phyloP scores from a whole-genome alignment of 768 basidiomycete species.

The Leccinum broughii region DNA sequence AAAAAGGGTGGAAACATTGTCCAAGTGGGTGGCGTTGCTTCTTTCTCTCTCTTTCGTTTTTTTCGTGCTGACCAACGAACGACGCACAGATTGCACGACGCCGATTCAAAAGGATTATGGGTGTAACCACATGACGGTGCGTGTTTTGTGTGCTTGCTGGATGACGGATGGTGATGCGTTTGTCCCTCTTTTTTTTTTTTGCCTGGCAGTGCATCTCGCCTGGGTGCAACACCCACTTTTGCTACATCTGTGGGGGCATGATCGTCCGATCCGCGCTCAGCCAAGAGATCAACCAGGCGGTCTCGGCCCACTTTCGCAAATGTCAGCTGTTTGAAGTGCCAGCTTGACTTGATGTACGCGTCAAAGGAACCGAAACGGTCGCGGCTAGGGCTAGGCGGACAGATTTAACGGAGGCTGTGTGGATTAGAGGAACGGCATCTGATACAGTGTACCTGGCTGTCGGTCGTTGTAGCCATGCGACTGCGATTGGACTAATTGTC shows the following conservation, averaged over 20 bases:
- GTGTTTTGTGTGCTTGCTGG: neutral
- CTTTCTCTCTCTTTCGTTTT: neutral
- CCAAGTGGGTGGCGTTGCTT: constrained; percentile 42
- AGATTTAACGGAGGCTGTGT: neutral
- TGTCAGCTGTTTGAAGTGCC: constrained; percentile 41
- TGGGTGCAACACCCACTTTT: constrained; percentile 63
- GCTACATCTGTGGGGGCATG: constrained; percentile 49
- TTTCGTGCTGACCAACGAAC: neutral
- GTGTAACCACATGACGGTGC: constrained; percentile 61
- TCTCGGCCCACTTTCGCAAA: constrained; percentile 34
- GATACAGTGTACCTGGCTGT: neutral
- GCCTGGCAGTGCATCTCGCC: constrained; percentile 50
- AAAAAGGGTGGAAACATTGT: constrained; percentile 65
- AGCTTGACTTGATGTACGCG: constrained; percentile 8
- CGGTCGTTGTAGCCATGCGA: neutral
- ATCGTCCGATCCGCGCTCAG: constrained; percentile 44
- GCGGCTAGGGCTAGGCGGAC: neutral
- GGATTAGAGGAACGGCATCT: neutral
- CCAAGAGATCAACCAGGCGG: constrained; percentile 31
- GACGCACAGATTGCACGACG: constrained; percentile 41
- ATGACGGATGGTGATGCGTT: neutral
- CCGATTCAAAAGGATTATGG: constrained; percentile 52
- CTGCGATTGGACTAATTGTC: too few species aligned
- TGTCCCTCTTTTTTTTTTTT: neutral
- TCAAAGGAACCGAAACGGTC: neutral